These are phyloP conservation scores for Berberis thunbergii DNA, from an alignment of 164 flowering plant species.

Conservation along the genomic window DNA sequence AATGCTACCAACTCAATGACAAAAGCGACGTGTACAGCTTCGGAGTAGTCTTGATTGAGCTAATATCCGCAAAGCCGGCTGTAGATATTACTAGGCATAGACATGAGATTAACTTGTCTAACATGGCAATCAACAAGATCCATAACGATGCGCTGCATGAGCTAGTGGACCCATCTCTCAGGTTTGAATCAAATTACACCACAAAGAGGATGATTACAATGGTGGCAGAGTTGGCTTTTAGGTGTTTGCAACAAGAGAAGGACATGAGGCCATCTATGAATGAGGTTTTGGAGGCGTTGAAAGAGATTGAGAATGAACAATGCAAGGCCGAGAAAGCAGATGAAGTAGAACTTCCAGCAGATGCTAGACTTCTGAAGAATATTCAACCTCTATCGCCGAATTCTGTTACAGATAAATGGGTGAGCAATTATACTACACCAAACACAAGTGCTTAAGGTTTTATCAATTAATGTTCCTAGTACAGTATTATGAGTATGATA, in stretches of 20 bases:
- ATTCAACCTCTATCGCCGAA: slow-evolving; percentile 27
- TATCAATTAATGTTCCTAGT: not conserved
- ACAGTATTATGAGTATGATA: not conserved
- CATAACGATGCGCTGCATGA: slow-evolving; percentile 41
- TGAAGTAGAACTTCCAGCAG: slow-evolving; percentile 22
- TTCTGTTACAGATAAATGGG: slow-evolving; percentile 25
- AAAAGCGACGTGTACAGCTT: slow-evolving; percentile 77
- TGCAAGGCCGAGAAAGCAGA: slow-evolving; percentile 13
- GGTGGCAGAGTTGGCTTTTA: slow-evolving; percentile 72
- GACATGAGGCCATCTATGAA: slow-evolving; percentile 61
- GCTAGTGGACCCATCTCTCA: slow-evolving; percentile 47
- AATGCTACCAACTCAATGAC: slow-evolving; percentile 56
- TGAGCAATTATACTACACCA: slow-evolving; percentile 26
- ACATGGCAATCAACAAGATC: slow-evolving; percentile 53
- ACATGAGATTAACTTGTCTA: slow-evolving; percentile 58
- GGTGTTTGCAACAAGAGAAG: slow-evolving; percentile 46
- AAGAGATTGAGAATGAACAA: slow-evolving; percentile 16
- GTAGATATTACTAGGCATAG: slow-evolving; percentile 60
- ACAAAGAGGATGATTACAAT: slow-evolving; percentile 27
- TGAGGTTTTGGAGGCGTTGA: slow-evolving; percentile 33
- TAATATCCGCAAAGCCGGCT: slow-evolving; percentile 62
- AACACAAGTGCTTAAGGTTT: slow-evolving; percentile 13
- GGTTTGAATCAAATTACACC: slow-evolving; percentile 30
- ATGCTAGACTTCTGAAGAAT: slow-evolving; percentile 29
- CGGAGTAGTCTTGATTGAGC: slow-evolving; percentile 64